phyloP scores from a whole-genome alignment of 768 basidiomycete genomes.

The Suillus clintonianus region DNA sequence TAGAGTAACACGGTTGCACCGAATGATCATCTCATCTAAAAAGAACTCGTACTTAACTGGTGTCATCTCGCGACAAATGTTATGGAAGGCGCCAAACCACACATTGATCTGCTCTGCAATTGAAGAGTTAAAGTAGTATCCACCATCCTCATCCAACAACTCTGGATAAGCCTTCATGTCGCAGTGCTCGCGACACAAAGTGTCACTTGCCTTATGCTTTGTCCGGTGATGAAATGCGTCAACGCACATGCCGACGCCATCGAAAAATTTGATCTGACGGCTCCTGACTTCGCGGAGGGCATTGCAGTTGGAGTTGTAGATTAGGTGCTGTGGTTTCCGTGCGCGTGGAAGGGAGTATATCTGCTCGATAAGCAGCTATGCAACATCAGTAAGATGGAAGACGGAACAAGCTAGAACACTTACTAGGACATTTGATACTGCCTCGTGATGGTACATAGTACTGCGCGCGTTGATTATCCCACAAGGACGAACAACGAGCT shows the following conservation, averaged over 20 bases:
- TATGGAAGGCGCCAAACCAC: constrained; percentile 38
- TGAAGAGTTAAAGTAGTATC: constrained; percentile 40
- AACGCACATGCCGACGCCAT: constrained; percentile 28
- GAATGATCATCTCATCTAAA: constrained; percentile 36
- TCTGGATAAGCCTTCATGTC: constrained; percentile 33
- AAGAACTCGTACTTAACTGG: constrained; percentile 33
- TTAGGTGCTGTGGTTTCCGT: constrained; percentile 1
- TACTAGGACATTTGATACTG: constrained; percentile 20
- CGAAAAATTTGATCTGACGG: constrained; percentile 8
- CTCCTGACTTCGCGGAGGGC: not conserved
- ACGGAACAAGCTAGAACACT: too few species aligned
- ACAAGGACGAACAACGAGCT: constrained; percentile 35
- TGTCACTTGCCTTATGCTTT: constrained; percentile 10
- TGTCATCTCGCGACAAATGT: constrained; percentile 36
- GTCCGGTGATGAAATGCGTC: constrained; percentile 41
- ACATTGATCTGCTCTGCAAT: constrained; percentile 36
- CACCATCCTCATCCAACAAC: constrained; percentile 21
- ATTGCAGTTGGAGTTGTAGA: constrained; percentile 27
- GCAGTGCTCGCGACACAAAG: not conserved
- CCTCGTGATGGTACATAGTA: constrained; percentile 8
- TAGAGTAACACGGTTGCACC: constrained; percentile 17
- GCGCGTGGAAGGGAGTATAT: not conserved
- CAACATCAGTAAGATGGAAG: too few species aligned
- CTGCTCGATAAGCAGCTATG: not conserved
- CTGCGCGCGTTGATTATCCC: constrained; percentile 33